Evolutionary conservation across 2,329 filamentous ascomycete genomes (phyloP), one percentile per base, ranked within the genome.

Genomic region (Fusarium sp.): DNA sequence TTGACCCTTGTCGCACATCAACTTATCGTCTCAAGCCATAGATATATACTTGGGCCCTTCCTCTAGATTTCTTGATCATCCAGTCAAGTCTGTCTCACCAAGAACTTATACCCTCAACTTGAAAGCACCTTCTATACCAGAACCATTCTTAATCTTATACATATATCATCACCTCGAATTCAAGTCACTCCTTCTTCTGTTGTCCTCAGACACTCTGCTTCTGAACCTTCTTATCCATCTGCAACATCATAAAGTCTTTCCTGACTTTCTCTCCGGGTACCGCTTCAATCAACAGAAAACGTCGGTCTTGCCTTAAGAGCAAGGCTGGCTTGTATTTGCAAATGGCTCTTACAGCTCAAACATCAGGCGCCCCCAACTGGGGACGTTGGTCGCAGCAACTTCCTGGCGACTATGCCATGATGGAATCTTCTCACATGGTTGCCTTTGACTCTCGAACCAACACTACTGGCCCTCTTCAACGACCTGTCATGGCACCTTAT

Each of bases 311-410:
- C 71, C 68, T 41, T 47, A 12, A 54, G 23, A 47, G 71, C 70
- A 69, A 71, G 74, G 57, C 74, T 73, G 68, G 71, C 61, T 39
- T 62, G 26, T 52, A 60, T 37, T 57, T 44, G 57, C 70, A 74
- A 68, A 80, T 88, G 84, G 83, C 84, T 71, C 80, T 86, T 72
- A 80, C 83, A 58, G 78, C 82, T 74, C 81, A 84, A 73, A 76
- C 82, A 57, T 77, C 82, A 63, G 79, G 79, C 46, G 74, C 80
- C 68, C 79, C 82, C 54, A 80, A 78, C 78, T 90, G 88, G 88
- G 84, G 81, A 72, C 85, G 85, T 70, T 88, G 86, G 84, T 78
- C 83, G 68, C 77, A 84, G 62, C 85, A 87, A 41, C 82, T 86
- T 43, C 79, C 78, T 16, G 71, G 77, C 48, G 83, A 85, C 37